phyloP scores from a whole-genome alignment of 768 basidiomycete species.

The Tricholoma matsutake region DNA sequence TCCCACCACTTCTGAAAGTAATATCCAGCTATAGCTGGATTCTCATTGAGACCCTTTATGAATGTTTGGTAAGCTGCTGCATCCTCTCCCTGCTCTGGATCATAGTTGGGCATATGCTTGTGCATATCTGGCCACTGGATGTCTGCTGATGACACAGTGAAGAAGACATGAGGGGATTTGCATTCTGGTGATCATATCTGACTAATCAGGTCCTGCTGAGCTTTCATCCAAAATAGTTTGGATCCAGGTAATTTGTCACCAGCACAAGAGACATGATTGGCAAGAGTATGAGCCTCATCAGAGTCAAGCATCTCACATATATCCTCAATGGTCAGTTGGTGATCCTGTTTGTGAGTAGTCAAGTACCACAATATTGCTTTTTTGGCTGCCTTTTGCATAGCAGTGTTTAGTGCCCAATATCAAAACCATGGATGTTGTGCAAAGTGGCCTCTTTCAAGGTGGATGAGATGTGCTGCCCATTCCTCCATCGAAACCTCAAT shows the following conservation, averaged over 20 bases:
- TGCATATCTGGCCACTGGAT: no score
- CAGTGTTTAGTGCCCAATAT: conserved; percentile 11
- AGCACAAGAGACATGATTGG: conserved; percentile 13
- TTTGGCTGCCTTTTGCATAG: conserved; percentile 5
- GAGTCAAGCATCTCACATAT: conserved; percentile 1
- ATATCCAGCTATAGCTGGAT: conserved; percentile 22
- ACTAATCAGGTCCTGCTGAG: no score
- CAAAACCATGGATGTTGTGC: conserved; percentile 6
- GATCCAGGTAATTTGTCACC: no score
- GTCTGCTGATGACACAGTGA: conserved; percentile 26
- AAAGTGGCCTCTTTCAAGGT: no score
- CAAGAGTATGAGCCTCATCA: no score
- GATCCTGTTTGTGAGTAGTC: conserved; percentile 9
- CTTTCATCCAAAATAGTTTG: no score
- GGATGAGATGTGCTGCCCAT: conserved; percentile 7
- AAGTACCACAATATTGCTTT: conserved; percentile 7
- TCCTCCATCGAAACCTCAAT: no score
- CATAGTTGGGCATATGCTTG: conserved; percentile 26
- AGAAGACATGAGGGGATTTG: no score
- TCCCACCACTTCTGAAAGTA: conserved; percentile 20
- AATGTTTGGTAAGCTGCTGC: no score
- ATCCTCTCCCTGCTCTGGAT: no score
- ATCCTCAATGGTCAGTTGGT: conserved; percentile 3
- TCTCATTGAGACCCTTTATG: conserved; percentile 17
- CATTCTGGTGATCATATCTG: no score